Evolutionary conservation across 768 basidiomycete species (phyloP), one percentile per base, ranked within the genome.

Genomic region (Amanita exitialis): DNA sequence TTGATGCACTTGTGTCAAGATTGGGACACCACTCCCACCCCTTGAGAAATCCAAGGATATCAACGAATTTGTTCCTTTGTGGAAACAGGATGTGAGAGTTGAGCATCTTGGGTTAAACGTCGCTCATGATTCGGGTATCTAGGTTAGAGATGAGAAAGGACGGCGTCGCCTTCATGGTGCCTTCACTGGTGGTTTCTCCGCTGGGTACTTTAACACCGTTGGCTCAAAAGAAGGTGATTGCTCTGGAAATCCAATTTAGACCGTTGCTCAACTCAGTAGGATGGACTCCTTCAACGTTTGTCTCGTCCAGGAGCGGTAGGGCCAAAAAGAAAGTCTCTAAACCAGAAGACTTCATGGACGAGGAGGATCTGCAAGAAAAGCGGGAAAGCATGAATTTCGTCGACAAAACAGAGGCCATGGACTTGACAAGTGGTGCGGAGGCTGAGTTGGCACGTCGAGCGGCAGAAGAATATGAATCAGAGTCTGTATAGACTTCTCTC

Each of bases 291-390:
- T 78, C 86, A 30, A 89, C 90, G 2, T 99, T 98, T 65, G 82
- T 89, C 12, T 97, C 95, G 0, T 96, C 94, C 6, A 78, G 93
- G 28, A 66, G 63, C 25, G 86, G 89, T 39, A 79, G 93, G 44
- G 79, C 79, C 42, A 84, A 83, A 63, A 66, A 77, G 57, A 74
- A 78, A 58, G 68, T 66, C 2, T 67, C 74, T n/a, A 75, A 76
- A 28, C 85, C 91, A 0, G 90, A 95, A 66, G 92, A 96, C 62
- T 98, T 90, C 62, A 98, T 99, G 96, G 96, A 99, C 68, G 96
- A 97, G 38, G 96, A 99, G 67, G 96, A 98, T 64, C 70, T 97
- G 13, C 82, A 87, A 41, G 90, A 90, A 54, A 65, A 87, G 53
- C 79, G 76, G 30, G 90, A 92, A 36, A 79, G 78, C 56, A 74